phyloP scores from a whole-genome alignment of 192 early-diverging fungal species.

The Coemansia asiatica region DNA sequence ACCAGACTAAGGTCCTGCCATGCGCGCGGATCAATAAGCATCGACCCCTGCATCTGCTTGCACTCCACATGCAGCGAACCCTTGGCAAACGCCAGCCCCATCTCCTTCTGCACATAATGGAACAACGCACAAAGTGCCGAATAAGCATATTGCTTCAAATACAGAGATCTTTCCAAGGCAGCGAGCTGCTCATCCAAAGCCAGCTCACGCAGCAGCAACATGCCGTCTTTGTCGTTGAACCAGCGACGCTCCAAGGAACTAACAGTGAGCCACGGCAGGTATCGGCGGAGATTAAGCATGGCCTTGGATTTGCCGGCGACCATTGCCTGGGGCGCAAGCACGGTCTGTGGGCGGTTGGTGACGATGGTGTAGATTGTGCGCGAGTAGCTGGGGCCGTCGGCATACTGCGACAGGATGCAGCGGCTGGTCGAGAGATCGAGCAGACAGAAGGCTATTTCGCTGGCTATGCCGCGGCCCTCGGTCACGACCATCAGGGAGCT shows the following conservation, averaged over 20 bases:
- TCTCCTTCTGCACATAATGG: conserved; percentile 22
- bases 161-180: conserved; percentile 22
- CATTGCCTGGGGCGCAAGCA: conserved; percentile 44
- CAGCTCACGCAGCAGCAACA: neutral
- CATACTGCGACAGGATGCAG: conserved; percentile 44
- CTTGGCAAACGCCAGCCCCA: conserved; percentile 12
- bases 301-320: conserved; percentile 45
- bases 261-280: conserved; percentile 44
- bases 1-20: conserved; percentile 38
- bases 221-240: conserved; percentile 37
- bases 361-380: conserved; percentile 46
- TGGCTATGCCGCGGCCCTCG: conserved; percentile 45
- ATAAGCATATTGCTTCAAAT: conserved; percentile 46
- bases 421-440: conserved; percentile 28
- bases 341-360: conserved; percentile 29
- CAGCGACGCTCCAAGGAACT: conserved; percentile 24
- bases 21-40: conserved; percentile 52
- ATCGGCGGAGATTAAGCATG: conserved; percentile 42
- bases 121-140: conserved; percentile 46
- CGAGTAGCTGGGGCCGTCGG: conserved; percentile 49
- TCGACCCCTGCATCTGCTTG: conserved; percentile 49
- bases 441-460: conserved; percentile 50
- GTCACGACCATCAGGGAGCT: conserved; percentile 39
- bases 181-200: conserved; percentile 19
- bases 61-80: conserved; percentile 25